phyloP scores from a whole-genome alignment of 768 basidiomycete genomes.

The Boletus barrowsii region DNA sequence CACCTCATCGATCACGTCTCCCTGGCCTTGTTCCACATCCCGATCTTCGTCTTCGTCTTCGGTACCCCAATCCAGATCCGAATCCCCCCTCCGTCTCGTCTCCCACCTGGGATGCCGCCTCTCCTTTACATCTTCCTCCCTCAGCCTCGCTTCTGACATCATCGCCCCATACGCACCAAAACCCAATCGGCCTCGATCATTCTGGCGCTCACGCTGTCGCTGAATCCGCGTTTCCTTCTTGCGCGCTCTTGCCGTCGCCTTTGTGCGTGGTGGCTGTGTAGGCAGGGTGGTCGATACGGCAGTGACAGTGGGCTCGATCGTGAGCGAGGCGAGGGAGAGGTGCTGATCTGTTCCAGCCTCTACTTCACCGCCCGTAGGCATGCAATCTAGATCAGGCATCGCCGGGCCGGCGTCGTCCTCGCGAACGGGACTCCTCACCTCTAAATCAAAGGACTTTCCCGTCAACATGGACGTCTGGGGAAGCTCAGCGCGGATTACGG shows the following conservation, averaged over 20 bases:
- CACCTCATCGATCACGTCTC: conserved; percentile 21
- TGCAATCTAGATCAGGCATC: background rate
- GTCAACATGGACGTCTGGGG: conserved; percentile 27
- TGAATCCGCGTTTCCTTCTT: conserved; percentile 10
- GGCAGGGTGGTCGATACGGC: background rate
- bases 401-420: conserved; percentile 4
- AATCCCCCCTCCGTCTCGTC: conserved; percentile 59
- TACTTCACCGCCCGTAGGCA: background rate
- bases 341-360: conserved; percentile 3
- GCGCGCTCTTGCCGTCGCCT: conserved; percentile 25
- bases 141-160: conserved; percentile 51
- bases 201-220: conserved; percentile 16
- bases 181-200: conserved; percentile 14
- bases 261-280: conserved; percentile 22
- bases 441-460: background rate
- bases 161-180: conserved; percentile 56
- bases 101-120: conserved; percentile 38
- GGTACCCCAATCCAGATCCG: conserved; percentile 68
- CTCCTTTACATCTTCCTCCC: conserved; percentile 30
- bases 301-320: conserved; percentile 6
- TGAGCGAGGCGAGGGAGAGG: conserved; percentile 29
- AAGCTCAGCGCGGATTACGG: conserved; percentile 14
- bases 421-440: conserved; percentile 4
- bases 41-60: conserved; percentile 36
- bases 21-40: conserved; percentile 7